Percentiles rank a stretch among this genome's conserved stretches.
These are phyloP conservation scores for Fusarium poae DNA, from an alignment of 2,329 filamentous ascomycete species.

Conservation along the genomic window DNA sequence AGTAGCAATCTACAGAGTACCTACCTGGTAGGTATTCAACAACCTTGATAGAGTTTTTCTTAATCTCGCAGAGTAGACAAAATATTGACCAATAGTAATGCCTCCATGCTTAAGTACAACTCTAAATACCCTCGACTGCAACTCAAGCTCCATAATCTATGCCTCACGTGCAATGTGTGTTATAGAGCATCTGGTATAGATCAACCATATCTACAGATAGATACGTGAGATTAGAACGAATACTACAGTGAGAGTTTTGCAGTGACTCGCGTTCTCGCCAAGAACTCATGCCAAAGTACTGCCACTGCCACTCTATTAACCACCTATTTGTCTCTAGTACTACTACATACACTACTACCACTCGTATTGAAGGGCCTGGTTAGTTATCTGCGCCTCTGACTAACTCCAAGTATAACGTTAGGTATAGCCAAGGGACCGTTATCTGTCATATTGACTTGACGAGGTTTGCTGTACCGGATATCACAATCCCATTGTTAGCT, in stretches of 20 bases:
- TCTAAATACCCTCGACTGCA: conserved; percentile 13
- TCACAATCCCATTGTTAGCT: conserved; percentile 12
- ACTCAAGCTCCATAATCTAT: conserved; percentile 20
- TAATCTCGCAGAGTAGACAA: not conserved
- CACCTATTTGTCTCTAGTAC: not conserved
- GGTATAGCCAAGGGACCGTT: conserved; percentile 22
- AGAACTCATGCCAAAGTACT: not conserved
- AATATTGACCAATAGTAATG: conserved; percentile 25
- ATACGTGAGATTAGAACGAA: conserved; percentile 6
- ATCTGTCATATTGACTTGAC: conserved; percentile 18
- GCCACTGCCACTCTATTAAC: not conserved
- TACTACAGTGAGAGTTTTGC: conserved; percentile 28
- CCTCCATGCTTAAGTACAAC: not conserved
- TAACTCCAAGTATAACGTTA: not conserved
- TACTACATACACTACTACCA: not conserved
- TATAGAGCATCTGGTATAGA: conserved; percentile 4
- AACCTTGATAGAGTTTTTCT: conserved; percentile 16
- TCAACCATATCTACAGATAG: conserved; percentile 1
- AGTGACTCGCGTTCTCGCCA: conserved; percentile 7
- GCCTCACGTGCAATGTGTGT: conserved; percentile 1
- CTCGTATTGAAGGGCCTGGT: conserved; percentile 16
- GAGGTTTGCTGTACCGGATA: conserved; percentile 13
- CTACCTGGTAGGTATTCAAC: no score
- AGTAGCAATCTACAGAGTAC: not conserved
- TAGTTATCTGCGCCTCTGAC: conserved; percentile 1